Conservation (phyloP, 2,329 filamentous ascomycete species). For the Podosphaera fusca region DNA sequence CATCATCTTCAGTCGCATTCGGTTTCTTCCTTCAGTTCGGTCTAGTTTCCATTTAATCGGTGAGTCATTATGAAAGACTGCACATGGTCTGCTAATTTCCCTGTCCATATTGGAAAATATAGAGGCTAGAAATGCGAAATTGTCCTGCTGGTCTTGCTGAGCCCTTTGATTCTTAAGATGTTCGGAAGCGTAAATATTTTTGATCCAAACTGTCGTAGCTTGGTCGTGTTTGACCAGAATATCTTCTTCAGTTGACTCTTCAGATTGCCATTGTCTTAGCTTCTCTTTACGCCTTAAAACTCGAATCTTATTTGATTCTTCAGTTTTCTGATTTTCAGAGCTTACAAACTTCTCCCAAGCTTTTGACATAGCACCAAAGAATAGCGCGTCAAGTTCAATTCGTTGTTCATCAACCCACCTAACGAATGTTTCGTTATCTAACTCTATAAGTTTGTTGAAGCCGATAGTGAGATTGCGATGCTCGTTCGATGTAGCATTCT, state of each 20-base stretch:
- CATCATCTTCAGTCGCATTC: constrained; percentile 74
- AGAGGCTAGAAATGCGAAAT: constrained; percentile 51
- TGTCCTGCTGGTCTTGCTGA: constrained; percentile 84
- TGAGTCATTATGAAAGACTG: constrained; percentile 46
- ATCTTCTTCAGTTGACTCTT: constrained; percentile 45
- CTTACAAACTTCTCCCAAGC: constrained; percentile 75
- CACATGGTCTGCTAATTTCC: constrained; percentile 57
- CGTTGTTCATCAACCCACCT: constrained; percentile 71
- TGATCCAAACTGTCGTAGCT: constrained; percentile 75
- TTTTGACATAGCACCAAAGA: constrained; percentile 59
- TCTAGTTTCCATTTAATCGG: constrained; percentile 73
- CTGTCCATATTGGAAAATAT: constrained; percentile 58
- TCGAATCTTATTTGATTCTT: constrained; percentile 49
- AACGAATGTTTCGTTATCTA: constrained; percentile 76
- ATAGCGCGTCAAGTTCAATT: constrained; percentile 54
- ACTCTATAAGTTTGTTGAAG: constrained; percentile 63
- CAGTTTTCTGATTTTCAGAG: constrained; percentile 57
- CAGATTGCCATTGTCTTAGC: constrained; percentile 55
- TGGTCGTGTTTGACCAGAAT: constrained; percentile 62
- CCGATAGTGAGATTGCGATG: constrained; percentile 49
- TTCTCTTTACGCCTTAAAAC: constrained; percentile 59
- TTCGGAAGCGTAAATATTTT: constrained; percentile 84
- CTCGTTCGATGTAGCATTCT: constrained; percentile 44
- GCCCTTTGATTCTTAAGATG: constrained; percentile 76
- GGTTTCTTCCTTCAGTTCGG: constrained; percentile 81